These are phyloP conservation scores for Fusarium caatingaense DNA, from an alignment of 2,329 filamentous ascomycete genomes.

Conservation along the genomic window DNA sequence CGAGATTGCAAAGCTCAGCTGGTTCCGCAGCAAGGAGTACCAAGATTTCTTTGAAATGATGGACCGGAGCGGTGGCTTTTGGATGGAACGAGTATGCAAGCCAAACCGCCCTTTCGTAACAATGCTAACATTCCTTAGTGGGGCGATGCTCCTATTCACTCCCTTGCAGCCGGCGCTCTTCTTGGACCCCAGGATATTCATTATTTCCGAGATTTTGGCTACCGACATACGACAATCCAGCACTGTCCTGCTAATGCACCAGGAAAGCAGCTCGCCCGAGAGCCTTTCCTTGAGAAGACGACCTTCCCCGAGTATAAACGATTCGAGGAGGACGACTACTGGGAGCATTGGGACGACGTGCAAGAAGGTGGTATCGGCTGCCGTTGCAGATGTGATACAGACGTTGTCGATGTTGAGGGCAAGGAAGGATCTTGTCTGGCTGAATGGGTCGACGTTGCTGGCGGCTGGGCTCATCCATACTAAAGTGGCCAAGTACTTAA, in stretches of 20 bases:
- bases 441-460: slow-evolving; percentile 97
- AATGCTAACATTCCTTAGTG: slow-evolving; percentile 68
- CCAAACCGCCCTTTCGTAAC: slow-evolving; percentile 8
- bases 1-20: slow-evolving; percentile 93
- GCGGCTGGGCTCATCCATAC: slow-evolving; percentile 80
- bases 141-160: slow-evolving; percentile 99
- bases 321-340: slow-evolving; percentile 94
- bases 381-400: slow-evolving; percentile 94
- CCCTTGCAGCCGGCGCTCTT: slow-evolving; percentile 90
- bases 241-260: slow-evolving; percentile 98
- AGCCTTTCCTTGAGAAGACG: slow-evolving; percentile 84
- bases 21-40: slow-evolving; percentile 97
- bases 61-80: slow-evolving; percentile 97
- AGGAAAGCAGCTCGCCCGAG: slow-evolving; percentile 81
- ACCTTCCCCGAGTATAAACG: slow-evolving; percentile 85
- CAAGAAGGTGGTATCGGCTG: slow-evolving; percentile 98
- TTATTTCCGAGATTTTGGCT: slow-evolving; percentile 99
- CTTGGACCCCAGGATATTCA: slow-evolving; percentile 87
- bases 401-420: slow-evolving; percentile 96
- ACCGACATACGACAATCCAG: slow-evolving; percentile 98
- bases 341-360: slow-evolving; percentile 85
- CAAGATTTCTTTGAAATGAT: slow-evolving; percentile 99
- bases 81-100: slow-evolving; percentile 89
- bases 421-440: slow-evolving; percentile 95
- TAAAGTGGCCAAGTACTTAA: slow-evolving; percentile 11